Conservation (phyloP, 768 basidiomycete species). For the Termitomyces sp. region DNA sequence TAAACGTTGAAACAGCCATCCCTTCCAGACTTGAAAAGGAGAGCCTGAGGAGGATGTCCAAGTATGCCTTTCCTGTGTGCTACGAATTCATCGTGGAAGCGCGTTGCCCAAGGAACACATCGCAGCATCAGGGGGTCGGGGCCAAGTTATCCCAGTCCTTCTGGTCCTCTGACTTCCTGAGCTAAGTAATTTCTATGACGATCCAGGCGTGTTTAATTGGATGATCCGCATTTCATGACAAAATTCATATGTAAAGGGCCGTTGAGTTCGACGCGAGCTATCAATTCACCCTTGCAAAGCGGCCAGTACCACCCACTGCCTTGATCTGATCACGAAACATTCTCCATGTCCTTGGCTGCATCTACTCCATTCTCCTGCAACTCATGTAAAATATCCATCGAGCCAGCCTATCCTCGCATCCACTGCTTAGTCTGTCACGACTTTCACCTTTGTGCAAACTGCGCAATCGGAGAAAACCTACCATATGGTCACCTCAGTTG, state of each 20-base stretch:
- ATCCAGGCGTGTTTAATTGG: neutral
- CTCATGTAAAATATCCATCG: conserved; percentile 5
- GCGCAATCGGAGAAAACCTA: conserved; percentile 8
- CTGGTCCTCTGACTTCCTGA: neutral
- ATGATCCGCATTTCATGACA: neutral
- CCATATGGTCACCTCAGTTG: conserved; percentile 2
- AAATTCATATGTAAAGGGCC: neutral
- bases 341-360: neutral
- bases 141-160: neutral
- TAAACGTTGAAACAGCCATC: neutral
- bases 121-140: neutral
- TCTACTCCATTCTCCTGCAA: conserved; percentile 3
- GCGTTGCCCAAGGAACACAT: neutral
- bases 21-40: too few species aligned
- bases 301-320: neutral
- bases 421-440: conserved; percentile 8
- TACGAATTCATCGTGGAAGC: neutral
- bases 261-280: neutral
- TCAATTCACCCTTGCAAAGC: neutral
- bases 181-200: neutral
- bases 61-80: neutral
- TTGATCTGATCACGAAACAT: neutral
- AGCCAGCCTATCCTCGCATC: conserved; percentile 6
- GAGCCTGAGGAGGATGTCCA: neutral
- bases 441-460: conserved; percentile 10